Percentiles rank a stretch among this genome's conserved stretches.
phyloP scores from a whole-genome alignment of 1,284 basidiomycete genomes.

The Omphalotus olearius region DNA sequence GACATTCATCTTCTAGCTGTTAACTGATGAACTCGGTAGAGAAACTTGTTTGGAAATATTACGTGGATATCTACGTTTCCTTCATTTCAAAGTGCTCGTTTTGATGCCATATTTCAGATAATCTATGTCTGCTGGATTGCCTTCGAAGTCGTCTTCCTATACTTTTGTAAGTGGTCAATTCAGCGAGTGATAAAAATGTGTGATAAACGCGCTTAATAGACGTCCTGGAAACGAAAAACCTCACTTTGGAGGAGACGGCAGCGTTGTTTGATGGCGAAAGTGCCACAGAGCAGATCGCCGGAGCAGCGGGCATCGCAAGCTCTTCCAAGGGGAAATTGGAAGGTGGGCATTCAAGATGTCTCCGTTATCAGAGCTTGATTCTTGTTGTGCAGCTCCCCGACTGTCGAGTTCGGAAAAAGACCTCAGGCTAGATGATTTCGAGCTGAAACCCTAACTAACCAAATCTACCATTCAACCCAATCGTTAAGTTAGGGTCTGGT shows the following conservation, averaged over 20 bases:
- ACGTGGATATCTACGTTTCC: constrained; percentile 29
- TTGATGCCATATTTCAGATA: constrained; percentile 31
- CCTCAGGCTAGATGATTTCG: too few species aligned
- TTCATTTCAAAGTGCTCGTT: not conserved
- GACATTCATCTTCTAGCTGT: not conserved
- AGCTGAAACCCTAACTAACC: too few species aligned
- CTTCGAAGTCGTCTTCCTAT: constrained; percentile 60
- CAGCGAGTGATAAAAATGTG: not conserved
- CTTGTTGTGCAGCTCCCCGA: too few species aligned
- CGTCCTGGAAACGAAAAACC: constrained; percentile 68
- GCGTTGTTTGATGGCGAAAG: constrained; percentile 66
- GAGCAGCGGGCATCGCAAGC: too few species aligned
- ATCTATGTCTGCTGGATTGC: constrained; percentile 67
- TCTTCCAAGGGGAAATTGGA: too few species aligned
- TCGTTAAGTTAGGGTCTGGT: too few species aligned
- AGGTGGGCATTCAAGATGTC: too few species aligned
- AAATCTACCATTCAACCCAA: too few species aligned
- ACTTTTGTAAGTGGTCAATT: constrained; percentile 38
- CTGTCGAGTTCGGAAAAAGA: too few species aligned
- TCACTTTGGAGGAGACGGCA: constrained; percentile 70
- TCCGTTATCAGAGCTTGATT: too few species aligned
- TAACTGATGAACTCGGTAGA: constrained; percentile 27
- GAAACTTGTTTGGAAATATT: constrained; percentile 62
- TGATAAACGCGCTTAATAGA: not conserved
- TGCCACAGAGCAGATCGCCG: constrained; percentile 38